Evolutionary conservation across 352 stramenopile genomes (phyloP).

Genomic region (Phytophthora litchii): DNA sequence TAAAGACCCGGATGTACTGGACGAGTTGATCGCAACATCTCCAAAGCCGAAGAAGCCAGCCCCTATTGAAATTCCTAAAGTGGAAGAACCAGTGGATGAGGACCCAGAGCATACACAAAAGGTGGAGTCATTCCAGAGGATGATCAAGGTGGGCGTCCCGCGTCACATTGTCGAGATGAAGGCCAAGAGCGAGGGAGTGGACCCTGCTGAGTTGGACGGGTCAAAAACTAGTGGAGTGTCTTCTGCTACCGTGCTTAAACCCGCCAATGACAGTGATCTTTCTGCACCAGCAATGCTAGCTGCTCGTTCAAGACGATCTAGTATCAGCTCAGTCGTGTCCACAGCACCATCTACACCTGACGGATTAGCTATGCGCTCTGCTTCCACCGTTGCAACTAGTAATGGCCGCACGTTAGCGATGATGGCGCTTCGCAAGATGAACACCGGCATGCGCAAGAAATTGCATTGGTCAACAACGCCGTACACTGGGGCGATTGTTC

Average conservation of each 20-base stretch:
- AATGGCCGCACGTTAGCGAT: conserved; percentile 33
- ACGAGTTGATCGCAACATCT: conserved; percentile 46
- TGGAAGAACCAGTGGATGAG: conserved; percentile 35
- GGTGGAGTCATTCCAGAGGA: conserved; percentile 63
- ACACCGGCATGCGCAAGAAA: conserved; percentile 74
- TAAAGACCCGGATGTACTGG: conserved; percentile 61
- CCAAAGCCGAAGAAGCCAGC: conserved; percentile 38
- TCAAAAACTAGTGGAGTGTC: neutral
- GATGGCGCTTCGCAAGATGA: conserved; percentile 52
- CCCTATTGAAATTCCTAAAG: conserved; percentile 37
- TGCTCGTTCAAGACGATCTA: conserved; percentile 45
- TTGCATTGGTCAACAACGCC: conserved; percentile 75
- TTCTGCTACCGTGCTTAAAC: conserved; percentile 15
- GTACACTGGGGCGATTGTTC: conserved; percentile 35
- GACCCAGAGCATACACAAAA: conserved; percentile 48
- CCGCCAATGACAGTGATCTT: conserved; percentile 40
- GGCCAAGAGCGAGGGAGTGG: conserved; percentile 54
- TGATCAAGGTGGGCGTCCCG: conserved; percentile 73
- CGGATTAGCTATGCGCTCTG: conserved; percentile 22
- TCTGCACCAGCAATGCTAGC: conserved; percentile 7
- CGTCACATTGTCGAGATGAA: conserved; percentile 70
- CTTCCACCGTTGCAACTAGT: conserved; percentile 8
- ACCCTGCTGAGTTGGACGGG: conserved; percentile 49
- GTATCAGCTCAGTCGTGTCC: conserved; percentile 35
- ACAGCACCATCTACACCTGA: conserved; percentile 42